Conservation (phyloP, 2,329 filamentous ascomycete genomes). For the Aspergillus latus region DNA sequence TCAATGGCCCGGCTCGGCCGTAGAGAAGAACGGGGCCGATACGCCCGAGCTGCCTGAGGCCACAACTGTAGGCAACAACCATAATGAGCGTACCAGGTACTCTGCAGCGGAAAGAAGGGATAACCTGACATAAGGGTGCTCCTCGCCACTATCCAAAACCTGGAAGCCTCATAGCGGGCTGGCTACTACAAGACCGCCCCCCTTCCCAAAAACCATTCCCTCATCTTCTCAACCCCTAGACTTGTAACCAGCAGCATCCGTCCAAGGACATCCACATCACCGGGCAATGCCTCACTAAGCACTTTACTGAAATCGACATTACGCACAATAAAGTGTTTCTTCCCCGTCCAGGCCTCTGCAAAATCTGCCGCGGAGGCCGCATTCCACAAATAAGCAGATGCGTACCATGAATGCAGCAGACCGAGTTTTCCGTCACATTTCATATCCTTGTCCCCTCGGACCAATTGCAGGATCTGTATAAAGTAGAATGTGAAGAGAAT, state of each 20-base stretch:
- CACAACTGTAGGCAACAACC: too few species aligned
- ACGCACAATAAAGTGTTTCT: slow-evolving; percentile 27
- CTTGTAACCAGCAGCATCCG: slow-evolving; percentile 30
- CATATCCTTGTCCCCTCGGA: slow-evolving; percentile 20
- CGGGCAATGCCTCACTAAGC: slow-evolving; percentile 22
- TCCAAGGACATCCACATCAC: slow-evolving; percentile 31
- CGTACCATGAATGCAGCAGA: slow-evolving; percentile 30
- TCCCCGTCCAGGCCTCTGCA: slow-evolving; percentile 28
- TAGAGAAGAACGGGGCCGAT: too few species aligned
- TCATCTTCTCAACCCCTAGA: slow-evolving; percentile 27
- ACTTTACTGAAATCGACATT: slow-evolving; percentile 26
- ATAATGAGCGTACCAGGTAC: too few species aligned
- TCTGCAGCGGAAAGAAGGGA: too few species aligned
- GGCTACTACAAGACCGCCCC: slow-evolving; percentile 17
- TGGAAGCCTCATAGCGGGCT: too few species aligned
- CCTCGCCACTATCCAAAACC: too few species aligned
- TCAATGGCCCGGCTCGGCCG: too few species aligned
- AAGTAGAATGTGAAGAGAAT: slow-evolving; percentile 52
- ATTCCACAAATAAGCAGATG: slow-evolving; percentile 31
- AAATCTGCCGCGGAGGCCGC: slow-evolving; percentile 30
- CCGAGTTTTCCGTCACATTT: slow-evolving; percentile 30
- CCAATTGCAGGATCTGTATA: slow-evolving; percentile 24
- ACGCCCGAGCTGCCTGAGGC: too few species aligned
- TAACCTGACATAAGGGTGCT: too few species aligned
- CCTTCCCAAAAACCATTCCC: slow-evolving; percentile 27